Percentiles rank a stretch among this genome's conserved stretches.
phyloP scores from a whole-genome alignment of 192 early-diverging fungal genomes.

The Jimgerdemannia lactiflua region DNA sequence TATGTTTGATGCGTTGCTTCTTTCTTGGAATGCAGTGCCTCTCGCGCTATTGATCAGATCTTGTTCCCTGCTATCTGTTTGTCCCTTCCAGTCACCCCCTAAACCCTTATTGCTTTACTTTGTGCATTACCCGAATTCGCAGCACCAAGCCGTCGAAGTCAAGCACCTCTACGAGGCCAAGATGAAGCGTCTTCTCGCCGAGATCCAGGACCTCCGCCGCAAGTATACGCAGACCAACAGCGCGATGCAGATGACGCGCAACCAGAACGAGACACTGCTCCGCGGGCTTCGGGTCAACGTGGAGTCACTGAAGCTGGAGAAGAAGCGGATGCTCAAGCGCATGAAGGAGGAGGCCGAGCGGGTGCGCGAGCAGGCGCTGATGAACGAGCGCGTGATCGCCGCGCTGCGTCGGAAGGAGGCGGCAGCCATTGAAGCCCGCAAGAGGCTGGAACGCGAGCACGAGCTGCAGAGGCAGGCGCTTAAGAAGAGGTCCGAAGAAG shows the following conservation, averaged over 20 bases:
- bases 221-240: conserved; percentile 54
- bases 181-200: conserved; percentile 50
- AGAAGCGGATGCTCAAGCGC: conserved; percentile 69
- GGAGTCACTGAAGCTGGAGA: conserved; percentile 71
- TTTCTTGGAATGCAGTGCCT: neutral
- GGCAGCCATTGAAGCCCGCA: conserved; percentile 43
- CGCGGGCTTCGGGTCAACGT: conserved; percentile 64
- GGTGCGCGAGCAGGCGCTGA: conserved; percentile 55
- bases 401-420: conserved; percentile 54
- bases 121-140: neutral
- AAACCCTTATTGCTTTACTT: neutral
- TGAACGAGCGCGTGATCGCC: conserved; percentile 56
- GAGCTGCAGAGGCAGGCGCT: conserved; percentile 54
- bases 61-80: neutral
- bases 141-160: conserved; percentile 42
- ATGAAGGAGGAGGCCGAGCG: conserved; percentile 66
- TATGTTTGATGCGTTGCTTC: neutral
- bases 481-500: conserved; percentile 56
- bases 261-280: conserved; percentile 56
- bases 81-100: neutral
- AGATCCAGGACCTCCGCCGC: conserved; percentile 49
- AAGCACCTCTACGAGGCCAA: conserved; percentile 55
- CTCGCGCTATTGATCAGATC: neutral
- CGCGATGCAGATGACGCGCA: conserved; percentile 44
- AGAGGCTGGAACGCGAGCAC: conserved; percentile 48